phyloP scores from a whole-genome alignment of 805 yeast species.

The Saccharomyces mikatae region DNA sequence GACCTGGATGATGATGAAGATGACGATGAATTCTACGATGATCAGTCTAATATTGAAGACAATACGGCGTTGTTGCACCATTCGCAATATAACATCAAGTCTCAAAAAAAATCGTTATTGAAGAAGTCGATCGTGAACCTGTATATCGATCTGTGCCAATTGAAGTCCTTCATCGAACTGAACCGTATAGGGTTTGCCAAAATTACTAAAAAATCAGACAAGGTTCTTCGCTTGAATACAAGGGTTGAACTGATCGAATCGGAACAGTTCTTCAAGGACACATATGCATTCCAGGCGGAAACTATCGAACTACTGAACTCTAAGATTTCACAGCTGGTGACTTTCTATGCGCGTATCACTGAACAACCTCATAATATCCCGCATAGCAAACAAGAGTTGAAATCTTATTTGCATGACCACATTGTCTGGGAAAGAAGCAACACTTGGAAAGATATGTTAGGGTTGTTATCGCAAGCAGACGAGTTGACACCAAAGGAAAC shows the following conservation, averaged over 20 bases:
- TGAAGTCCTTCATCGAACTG: conserved; percentile 70
- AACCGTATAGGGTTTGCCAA: conserved; percentile 79
- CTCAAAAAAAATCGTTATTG: conserved; percentile 49
- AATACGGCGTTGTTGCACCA: conserved; percentile 42
- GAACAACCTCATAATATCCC: conserved; percentile 30
- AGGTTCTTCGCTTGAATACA: conserved; percentile 49
- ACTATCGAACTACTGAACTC: conserved; percentile 42
- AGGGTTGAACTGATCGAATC: conserved; percentile 39
- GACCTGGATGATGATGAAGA: conserved; percentile 12
- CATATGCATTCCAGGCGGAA: conserved; percentile 45
- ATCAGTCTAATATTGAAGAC: conserved; percentile 28
- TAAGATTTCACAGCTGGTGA: conserved; percentile 43
- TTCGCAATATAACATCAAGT: conserved; percentile 38
- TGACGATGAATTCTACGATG: conserved; percentile 32
- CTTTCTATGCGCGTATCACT: conserved; percentile 44
- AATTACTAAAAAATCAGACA: conserved; percentile 82
- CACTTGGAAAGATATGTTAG: conserved; percentile 89
- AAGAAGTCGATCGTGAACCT: conserved; percentile 52
- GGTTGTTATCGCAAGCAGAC: conserved; percentile 50
- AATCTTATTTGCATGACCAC: conserved; percentile 67
- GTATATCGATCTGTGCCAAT: conserved; percentile 66
- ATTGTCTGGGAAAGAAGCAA: conserved; percentile 93
- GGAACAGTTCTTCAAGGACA: conserved; percentile 35
- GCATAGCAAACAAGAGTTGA: conserved; percentile 43
- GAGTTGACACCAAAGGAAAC: conserved; percentile 9